Evolutionary conservation across 768 basidiomycete genomes (phyloP).

Genomic region (Cystobasidium tubakii): DNA sequence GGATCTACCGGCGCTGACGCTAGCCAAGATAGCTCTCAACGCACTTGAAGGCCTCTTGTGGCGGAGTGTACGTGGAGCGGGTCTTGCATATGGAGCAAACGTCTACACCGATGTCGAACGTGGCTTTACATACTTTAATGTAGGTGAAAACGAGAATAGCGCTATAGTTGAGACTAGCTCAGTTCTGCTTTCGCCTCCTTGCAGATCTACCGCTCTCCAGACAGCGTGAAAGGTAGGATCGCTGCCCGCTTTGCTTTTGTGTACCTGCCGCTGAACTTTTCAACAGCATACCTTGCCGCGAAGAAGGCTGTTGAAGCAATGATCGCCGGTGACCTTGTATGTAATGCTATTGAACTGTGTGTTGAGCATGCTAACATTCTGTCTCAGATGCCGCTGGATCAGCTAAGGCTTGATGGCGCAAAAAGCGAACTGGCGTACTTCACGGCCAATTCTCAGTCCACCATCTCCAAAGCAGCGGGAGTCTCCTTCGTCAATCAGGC

Average conservation of each 20-base stretch:
- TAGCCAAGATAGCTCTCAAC: constrained; percentile 81
- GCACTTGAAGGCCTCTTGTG: constrained; percentile 92
- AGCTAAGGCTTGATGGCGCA: constrained; percentile 76
- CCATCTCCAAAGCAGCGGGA: constrained; percentile 74
- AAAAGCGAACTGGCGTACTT: constrained; percentile 85
- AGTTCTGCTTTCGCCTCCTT: neutral
- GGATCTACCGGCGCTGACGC: constrained; percentile 73
- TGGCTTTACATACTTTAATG: constrained; percentile 40
- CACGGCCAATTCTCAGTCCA: constrained; percentile 73
- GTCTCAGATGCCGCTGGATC: constrained; percentile 67
- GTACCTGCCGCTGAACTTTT: constrained; percentile 39
- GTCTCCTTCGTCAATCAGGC: constrained; percentile 85
- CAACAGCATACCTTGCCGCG: constrained; percentile 74
- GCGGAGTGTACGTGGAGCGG: constrained; percentile 75
- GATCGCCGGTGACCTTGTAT: constrained; percentile 60
- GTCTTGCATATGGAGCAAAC: constrained; percentile 62
- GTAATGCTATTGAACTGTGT: constrained; percentile 53
- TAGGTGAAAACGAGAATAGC: neutral
- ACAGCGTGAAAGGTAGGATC: constrained; percentile 57
- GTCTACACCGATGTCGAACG: constrained; percentile 43
- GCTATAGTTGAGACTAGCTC: neutral
- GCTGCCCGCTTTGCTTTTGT: neutral
- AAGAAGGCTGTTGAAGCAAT: constrained; percentile 69
- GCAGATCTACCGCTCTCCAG: constrained; percentile 51
- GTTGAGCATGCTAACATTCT: neutral